These are phyloP conservation scores for Funneliformis mosseae DNA, from an alignment of 192 early-diverging fungal species.

Conservation along the genomic window DNA sequence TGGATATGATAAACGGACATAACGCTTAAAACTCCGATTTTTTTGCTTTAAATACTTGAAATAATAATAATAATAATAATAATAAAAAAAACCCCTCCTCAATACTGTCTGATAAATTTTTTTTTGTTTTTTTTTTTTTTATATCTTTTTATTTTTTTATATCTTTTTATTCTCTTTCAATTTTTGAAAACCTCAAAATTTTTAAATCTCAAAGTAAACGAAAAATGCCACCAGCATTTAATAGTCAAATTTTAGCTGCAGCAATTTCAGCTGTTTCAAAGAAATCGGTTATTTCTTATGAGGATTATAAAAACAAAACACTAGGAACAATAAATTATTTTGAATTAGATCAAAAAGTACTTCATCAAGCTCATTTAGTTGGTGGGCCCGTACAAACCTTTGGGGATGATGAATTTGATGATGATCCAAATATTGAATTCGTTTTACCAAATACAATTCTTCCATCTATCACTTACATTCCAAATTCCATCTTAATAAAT, in stretches of 20 bases:
- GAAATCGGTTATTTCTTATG: neutral
- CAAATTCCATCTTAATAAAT: neutral
- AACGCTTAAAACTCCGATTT: too few species aligned
- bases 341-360: neutral
- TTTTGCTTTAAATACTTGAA: too few species aligned
- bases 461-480: neutral
- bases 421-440: neutral
- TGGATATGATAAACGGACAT: too few species aligned
- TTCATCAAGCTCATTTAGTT: neutral
- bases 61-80: too few species aligned
- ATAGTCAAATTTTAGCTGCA: neutral
- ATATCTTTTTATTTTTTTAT: too few species aligned
- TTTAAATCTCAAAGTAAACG: too few species aligned
- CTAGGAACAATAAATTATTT: neutral
- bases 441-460: neutral
- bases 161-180: too few species aligned
- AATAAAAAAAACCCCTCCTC: too few species aligned
- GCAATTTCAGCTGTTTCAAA: neutral
- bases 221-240: neutral
- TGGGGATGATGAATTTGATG: neutral
- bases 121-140: too few species aligned
- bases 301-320: neutral
- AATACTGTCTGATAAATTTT: too few species aligned
- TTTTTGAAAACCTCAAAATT: too few species aligned
- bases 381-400: neutral